phyloP scores from a whole-genome alignment of 2,329 filamentous ascomycete species.

The Paraphaeosphaeria sporulosa region DNA sequence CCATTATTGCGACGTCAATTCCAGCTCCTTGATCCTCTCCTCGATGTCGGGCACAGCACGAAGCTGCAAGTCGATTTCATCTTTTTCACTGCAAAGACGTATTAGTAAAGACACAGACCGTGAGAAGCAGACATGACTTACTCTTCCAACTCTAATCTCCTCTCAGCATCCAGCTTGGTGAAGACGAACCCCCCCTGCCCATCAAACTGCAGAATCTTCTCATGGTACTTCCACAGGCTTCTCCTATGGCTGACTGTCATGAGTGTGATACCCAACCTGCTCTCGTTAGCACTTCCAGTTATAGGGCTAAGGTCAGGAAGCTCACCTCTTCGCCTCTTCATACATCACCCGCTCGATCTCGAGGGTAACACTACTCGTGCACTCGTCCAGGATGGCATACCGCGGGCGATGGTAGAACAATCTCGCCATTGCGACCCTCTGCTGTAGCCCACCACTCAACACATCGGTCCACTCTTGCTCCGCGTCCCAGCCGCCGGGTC shows the following conservation, averaged over 20 bases:
- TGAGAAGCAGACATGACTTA: conserved; percentile 46
- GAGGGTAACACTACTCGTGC: conserved; percentile 91
- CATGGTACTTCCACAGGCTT: conserved; percentile 96
- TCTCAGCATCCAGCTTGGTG: conserved; percentile 86
- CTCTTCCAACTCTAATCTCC: conserved; percentile 85
- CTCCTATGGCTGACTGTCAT: conserved; percentile 95
- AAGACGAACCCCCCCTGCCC: conserved; percentile 93
- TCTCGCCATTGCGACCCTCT: conserved; percentile 94
- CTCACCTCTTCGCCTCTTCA: conserved; percentile 79
- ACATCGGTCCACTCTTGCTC: conserved; percentile 98
- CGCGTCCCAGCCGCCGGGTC: conserved; percentile 86
- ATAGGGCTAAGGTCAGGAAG: neutral
- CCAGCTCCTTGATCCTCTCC: conserved; percentile 82
- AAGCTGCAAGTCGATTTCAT: conserved; percentile 86
- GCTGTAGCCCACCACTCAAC: conserved; percentile 89
- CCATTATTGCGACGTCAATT: conserved; percentile 25
- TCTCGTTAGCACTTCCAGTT: neutral
- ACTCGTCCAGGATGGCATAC: conserved; percentile 97
- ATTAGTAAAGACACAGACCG: conserved; percentile 19
- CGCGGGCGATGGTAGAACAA: conserved; percentile 92
- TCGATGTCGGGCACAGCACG: conserved; percentile 88
- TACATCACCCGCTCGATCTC: conserved; percentile 98
- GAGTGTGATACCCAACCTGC: conserved; percentile 80
- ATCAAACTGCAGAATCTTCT: conserved; percentile 93
- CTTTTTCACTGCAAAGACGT: conserved; percentile 71